Evolutionary conservation across 129 eudicot species (phyloP).

Genomic region (Flaveria bidentis): DNA sequence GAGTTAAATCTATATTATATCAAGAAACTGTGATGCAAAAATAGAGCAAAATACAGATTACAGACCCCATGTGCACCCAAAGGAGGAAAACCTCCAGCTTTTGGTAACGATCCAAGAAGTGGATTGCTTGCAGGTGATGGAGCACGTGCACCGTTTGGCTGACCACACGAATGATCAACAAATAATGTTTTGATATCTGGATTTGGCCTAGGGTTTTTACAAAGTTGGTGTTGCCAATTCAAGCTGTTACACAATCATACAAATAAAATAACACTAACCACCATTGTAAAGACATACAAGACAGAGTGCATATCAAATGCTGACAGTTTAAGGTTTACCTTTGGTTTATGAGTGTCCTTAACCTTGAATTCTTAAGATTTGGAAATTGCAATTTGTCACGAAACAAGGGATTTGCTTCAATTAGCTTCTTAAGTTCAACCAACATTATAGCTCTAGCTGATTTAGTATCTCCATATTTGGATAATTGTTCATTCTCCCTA

Average conservation of each 20-base stretch:
- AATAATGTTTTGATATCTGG: slow-evolving; percentile 92
- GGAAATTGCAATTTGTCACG: slow-evolving; percentile 90
- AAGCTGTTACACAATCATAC: slow-evolving; percentile 49
- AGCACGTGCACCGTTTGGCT: slow-evolving; percentile 87
- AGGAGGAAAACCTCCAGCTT: slow-evolving; percentile 90
- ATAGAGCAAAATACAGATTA: slow-evolving; percentile 1
- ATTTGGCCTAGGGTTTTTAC: slow-evolving; percentile 91
- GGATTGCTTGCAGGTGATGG: slow-evolving; percentile 87
- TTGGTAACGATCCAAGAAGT: slow-evolving; percentile 75
- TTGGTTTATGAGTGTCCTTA: slow-evolving; percentile 83
- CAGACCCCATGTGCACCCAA: slow-evolving; percentile 88
- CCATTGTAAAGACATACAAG: neutral
- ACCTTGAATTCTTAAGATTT: slow-evolving; percentile 76
- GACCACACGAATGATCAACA: slow-evolving; percentile 90
- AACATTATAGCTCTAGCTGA: slow-evolving; percentile 89
- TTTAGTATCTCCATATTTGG: slow-evolving; percentile 90
- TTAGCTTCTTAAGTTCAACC: slow-evolving; percentile 87
- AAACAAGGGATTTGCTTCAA: slow-evolving; percentile 91
- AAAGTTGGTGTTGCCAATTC: slow-evolving; percentile 95
- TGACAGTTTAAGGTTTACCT: slow-evolving; percentile 43
- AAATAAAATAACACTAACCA: slow-evolving; percentile 19
- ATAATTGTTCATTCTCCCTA: slow-evolving; percentile 89
- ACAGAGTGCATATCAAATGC: slow-evolving; percentile 1
- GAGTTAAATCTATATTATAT: neutral
- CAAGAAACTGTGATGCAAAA: neutral